Conservation (phyloP, 2,329 filamentous ascomycete species). For the Gnomoniopsis sp. region DNA sequence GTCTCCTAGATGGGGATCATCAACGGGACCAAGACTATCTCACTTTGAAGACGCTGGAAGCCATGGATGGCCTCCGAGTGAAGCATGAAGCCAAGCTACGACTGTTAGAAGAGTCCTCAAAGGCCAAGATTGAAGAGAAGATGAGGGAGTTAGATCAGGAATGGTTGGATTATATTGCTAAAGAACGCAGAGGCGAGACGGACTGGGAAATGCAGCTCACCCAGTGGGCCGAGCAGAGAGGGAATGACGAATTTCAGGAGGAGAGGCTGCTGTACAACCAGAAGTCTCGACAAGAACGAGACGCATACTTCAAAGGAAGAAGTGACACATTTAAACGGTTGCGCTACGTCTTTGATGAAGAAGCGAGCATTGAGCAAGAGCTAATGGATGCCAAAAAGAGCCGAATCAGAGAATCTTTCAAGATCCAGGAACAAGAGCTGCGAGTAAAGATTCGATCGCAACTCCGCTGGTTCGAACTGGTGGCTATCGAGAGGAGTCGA, state of each 20-base stretch:
- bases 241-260: slow-evolving; percentile 27
- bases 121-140: slow-evolving; percentile 29
- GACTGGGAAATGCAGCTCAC: slow-evolving; percentile 38
- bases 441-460: slow-evolving; percentile 37
- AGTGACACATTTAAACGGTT: slow-evolving; percentile 37
- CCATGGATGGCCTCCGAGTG: slow-evolving; percentile 28
- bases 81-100: slow-evolving; percentile 32
- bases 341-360: slow-evolving; percentile 34
- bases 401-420: slow-evolving; percentile 25
- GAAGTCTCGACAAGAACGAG: slow-evolving; percentile 31
- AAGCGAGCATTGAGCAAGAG: slow-evolving; percentile 37
- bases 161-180: slow-evolving; percentile 34
- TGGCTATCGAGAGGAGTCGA: slow-evolving; percentile 40
- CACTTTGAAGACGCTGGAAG: slow-evolving; percentile 20
- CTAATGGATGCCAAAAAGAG: slow-evolving; percentile 37
- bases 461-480: slow-evolving; percentile 43
- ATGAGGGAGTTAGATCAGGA: slow-evolving; percentile 37
- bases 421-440: slow-evolving; percentile 30
- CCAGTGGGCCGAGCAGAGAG: slow-evolving; percentile 35
- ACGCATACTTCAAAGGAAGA: slow-evolving; percentile 39
- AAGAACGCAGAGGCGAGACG: slow-evolving; percentile 42
- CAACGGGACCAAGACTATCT: slow-evolving; percentile 31
- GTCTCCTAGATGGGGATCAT: slow-evolving; percentile 35
- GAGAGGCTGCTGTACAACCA: slow-evolving; percentile 32
- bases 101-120: slow-evolving; percentile 24